A percentile compares a stretch with the other conserved stretches of the same genome.
phyloP scores from a whole-genome alignment of 331 rosid species.

The Cydonia oblonga region DNA sequence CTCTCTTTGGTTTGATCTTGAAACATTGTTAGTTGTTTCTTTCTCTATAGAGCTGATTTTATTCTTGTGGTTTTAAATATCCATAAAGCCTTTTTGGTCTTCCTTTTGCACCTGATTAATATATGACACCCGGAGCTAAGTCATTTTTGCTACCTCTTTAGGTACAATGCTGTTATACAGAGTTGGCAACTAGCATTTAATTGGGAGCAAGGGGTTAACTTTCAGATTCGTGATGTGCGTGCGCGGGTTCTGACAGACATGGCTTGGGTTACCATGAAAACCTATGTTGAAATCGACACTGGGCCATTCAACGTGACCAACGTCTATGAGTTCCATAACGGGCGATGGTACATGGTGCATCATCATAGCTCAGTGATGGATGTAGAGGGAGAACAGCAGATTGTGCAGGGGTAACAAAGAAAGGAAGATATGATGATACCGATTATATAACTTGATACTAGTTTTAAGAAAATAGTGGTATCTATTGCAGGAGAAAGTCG shows the following conservation, averaged over 20 bases:
- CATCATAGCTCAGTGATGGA: constrained; percentile 88
- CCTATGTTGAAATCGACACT: constrained; percentile 56
- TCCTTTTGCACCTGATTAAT: not conserved
- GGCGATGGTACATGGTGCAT: constrained; percentile 93
- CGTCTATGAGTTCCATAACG: constrained; percentile 65
- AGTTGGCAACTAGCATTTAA: constrained; percentile 81
- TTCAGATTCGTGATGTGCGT: constrained; percentile 77
- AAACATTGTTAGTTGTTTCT: too few relatives aligned
- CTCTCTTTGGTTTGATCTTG: too few relatives aligned
- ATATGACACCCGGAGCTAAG: not conserved
- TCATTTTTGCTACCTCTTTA: constrained; percentile 22
- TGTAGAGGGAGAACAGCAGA: constrained; percentile 54
- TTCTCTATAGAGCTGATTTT: too few relatives aligned
- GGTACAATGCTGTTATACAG: constrained; percentile 68
- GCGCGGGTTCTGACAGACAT: constrained; percentile 73
- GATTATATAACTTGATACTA: constrained; percentile 34
- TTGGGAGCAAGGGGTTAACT: constrained; percentile 86
- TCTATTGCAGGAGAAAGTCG: constrained; percentile 43
- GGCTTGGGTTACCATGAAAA: constrained; percentile 98
- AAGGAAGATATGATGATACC: not conserved
- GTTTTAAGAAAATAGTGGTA: constrained; percentile 27
- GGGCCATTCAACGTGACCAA: constrained; percentile 85
- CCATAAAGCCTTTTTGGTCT: not conserved
- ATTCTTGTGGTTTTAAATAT: not conserved
- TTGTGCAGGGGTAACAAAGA: constrained; percentile 49